These are phyloP conservation scores for Aspergillus puulaauensis DNA, from an alignment of 2,329 filamentous ascomycete genomes.

Conservation along the genomic window DNA sequence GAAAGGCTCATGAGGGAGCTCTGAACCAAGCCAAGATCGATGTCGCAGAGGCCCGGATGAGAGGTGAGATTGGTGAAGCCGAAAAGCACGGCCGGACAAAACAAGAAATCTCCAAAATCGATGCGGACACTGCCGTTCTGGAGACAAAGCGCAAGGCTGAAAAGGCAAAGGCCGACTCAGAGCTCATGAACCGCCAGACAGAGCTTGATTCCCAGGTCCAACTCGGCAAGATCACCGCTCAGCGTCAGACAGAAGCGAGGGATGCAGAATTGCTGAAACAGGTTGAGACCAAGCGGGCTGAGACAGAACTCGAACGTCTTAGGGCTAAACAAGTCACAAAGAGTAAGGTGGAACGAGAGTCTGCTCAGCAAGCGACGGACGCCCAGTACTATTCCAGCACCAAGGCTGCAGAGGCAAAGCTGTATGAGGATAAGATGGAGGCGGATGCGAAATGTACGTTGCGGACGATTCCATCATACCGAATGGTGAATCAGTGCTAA, in stretches of 20 bases:
- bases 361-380: slow-evolving; percentile 46
- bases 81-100: slow-evolving; percentile 77
- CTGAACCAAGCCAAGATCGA: slow-evolving; percentile 73
- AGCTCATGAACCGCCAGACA: slow-evolving; percentile 70
- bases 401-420: slow-evolving; percentile 53
- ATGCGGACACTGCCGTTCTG: slow-evolving; percentile 78
- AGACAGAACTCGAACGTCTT: slow-evolving; percentile 77
- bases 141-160: slow-evolving; percentile 84
- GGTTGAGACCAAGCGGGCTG: slow-evolving; percentile 74
- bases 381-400: slow-evolving; percentile 51
- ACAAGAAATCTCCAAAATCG: slow-evolving; percentile 83
- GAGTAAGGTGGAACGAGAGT: slow-evolving; percentile 57
- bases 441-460: slow-evolving; percentile 34
- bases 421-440: slow-evolving; percentile 42
- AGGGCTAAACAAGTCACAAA: slow-evolving; percentile 76
- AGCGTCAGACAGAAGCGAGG: slow-evolving; percentile 69
- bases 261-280: slow-evolving; percentile 79
- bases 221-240: slow-evolving; percentile 71
- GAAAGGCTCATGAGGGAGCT: slow-evolving; percentile 82
- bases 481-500: background rate
- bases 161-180: slow-evolving; percentile 74
- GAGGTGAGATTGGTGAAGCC: slow-evolving; percentile 66
- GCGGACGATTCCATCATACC: background rate
- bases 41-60: slow-evolving; percentile 58
- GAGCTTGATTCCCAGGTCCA: slow-evolving; percentile 72